These are phyloP conservation scores for Coemansia linderi DNA, from an alignment of 371 early-diverging fungal genomes.

Conservation along the genomic window DNA sequence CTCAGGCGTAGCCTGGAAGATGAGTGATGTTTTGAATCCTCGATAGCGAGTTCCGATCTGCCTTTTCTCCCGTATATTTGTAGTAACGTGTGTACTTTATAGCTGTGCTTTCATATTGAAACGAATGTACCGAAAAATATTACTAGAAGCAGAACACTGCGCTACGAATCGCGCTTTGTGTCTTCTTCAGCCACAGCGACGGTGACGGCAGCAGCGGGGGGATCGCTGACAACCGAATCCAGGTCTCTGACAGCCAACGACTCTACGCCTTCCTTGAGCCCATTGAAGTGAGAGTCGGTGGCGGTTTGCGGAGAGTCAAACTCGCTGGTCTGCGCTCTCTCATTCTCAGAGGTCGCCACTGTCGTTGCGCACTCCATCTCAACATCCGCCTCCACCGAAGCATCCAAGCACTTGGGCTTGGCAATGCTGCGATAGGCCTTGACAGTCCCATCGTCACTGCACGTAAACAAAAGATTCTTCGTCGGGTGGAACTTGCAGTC, in stretches of 20 bases:
- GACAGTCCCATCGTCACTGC: conserved; percentile 70
- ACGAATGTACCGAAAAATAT: too few relatives aligned
- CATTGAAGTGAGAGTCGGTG: conserved; percentile 36
- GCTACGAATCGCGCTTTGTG: background rate
- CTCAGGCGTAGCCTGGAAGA: conserved; percentile 32
- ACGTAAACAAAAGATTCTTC: conserved; percentile 73
- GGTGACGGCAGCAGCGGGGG: background rate
- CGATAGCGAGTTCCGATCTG: background rate
- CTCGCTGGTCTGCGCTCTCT: background rate
- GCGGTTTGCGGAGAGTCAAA: conserved; percentile 28
- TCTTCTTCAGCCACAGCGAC: background rate
- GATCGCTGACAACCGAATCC: background rate
- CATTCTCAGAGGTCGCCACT: background rate
- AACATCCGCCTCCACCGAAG: background rate
- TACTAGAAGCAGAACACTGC: too few relatives aligned
- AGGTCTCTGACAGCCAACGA: conserved; percentile 38
- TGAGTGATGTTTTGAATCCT: conserved; percentile 7
- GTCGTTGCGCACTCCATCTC: conserved; percentile 5
- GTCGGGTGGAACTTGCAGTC: conserved; percentile 90
- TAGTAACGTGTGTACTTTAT: too few relatives aligned
- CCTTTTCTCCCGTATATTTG: background rate
- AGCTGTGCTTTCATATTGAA: too few relatives aligned
- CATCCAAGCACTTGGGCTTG: conserved; percentile 6
- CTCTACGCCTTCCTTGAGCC: conserved; percentile 40
- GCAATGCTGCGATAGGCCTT: conserved; percentile 36